Evolutionary conservation across 441 rosid genomes (phyloP).

Genomic region (Populus hybrid): DNA sequence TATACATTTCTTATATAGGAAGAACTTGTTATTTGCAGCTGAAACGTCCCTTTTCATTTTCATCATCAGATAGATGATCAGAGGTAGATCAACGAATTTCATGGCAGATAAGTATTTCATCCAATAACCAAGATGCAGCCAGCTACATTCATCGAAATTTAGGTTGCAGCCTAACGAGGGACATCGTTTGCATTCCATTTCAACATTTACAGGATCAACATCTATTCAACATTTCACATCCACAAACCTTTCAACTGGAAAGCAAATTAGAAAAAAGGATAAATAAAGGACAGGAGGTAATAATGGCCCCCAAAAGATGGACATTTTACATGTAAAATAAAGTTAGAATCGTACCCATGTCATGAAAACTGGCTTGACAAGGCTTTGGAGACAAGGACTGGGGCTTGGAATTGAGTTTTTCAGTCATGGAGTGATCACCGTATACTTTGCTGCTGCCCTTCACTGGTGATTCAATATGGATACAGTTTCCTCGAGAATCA

Average conservation of each 20-base stretch:
- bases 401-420: slow-evolving; percentile 20
- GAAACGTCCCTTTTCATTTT: background rate
- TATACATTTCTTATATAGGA: background rate
- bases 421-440: slow-evolving; percentile 13
- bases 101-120: background rate
- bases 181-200: background rate
- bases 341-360: slow-evolving; percentile 33
- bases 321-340: background rate
- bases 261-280: background rate
- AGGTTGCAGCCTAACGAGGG: background rate
- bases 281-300: background rate
- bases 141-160: background rate
- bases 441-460: slow-evolving; percentile 18
- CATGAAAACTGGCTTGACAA: slow-evolving; percentile 17
- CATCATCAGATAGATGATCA: background rate
- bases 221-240: background rate
- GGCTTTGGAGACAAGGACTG: slow-evolving; percentile 18
- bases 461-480: slow-evolving; percentile 29
- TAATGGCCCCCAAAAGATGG: background rate
- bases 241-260: background rate
- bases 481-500: slow-evolving; percentile 6
- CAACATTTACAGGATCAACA: background rate
- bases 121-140: background rate
- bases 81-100: background rate
- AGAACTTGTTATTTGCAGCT: background rate